Conservation (phyloP, 2,329 filamentous ascomycete genomes). For the Peltaster fructicola region DNA sequence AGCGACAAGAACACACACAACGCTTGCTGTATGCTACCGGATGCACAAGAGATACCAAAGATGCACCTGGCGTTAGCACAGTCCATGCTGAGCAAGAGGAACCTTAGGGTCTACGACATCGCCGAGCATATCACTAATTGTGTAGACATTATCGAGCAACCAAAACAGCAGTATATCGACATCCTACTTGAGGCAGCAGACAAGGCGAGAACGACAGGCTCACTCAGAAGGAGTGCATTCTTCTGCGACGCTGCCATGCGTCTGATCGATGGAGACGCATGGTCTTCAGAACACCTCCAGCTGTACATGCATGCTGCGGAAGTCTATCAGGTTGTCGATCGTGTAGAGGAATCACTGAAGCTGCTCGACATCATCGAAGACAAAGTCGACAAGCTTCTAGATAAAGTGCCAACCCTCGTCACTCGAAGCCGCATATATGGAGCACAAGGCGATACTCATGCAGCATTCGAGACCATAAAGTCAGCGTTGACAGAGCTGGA, state of each 20-base stretch:
- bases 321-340: slow-evolving; percentile 62
- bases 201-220: too few relatives aligned
- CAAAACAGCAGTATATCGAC: too few relatives aligned
- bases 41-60: slow-evolving; percentile 47
- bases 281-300: slow-evolving; percentile 71
- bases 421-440: slow-evolving; percentile 64
- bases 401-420: slow-evolving; percentile 72
- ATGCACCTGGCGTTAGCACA: slow-evolving; percentile 93
- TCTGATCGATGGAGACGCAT: slow-evolving; percentile 47
- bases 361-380: slow-evolving; percentile 52
- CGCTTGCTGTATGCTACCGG: slow-evolving; percentile 52
- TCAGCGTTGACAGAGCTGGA: slow-evolving; percentile 54
- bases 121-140: slow-evolving; percentile 59
- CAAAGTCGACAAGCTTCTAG: slow-evolving; percentile 52
- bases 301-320: slow-evolving; percentile 66
- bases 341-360: slow-evolving; percentile 47
- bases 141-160: too few relatives aligned
- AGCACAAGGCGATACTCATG: slow-evolving; percentile 51
- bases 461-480: slow-evolving; percentile 52
- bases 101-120: too few relatives aligned
- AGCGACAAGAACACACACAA: slow-evolving; percentile 75
- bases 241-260: slow-evolving; percentile 67
- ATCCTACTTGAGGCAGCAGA: too few relatives aligned
- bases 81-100: too few relatives aligned
- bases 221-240: too few relatives aligned